Evolutionary conservation across 2,329 filamentous ascomycete species (phyloP), one percentile per base, ranked within the genome.

Genomic region (Ophiostoma quercus): DNA sequence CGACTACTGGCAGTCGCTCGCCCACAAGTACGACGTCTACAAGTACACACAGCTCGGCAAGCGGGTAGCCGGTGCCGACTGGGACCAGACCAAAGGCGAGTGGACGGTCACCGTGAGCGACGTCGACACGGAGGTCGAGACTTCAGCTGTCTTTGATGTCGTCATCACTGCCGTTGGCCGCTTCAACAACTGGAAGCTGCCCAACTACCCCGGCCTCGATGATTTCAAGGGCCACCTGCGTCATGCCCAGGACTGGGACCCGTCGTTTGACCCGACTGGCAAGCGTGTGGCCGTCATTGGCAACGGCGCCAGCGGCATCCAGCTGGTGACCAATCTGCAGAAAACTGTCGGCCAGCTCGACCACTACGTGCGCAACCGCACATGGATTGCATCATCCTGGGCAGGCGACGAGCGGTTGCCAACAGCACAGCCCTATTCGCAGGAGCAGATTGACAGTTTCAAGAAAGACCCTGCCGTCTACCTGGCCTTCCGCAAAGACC

Each of bases 331-430:
- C 0, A 85, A 85, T 63, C 73, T 88, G 1, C 85, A 87, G 69
- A 80, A 80, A 37, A 75, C 74, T 0, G 84, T 84, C 1, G 74
- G 73, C 0, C 84, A 81, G 1, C 79, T 91, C 0, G 87, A 90
- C 72, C 87, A 90, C 76, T 91, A 90, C 73, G 87, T 84, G 1
- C 81, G 89, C 11, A 88, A 84, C 73, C 84, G 81, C 41, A 91
- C 89, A 0, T 92, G 89, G 89, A 86, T 91, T 37, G 86, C 88
- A 0, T 82, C 85, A 1, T 85, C 86, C 0, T 89, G 87, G 77
- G 85, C 84, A 0, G 82, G 85, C 43, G 79, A 84, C 71, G 79
- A 84, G 73, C 83, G 86, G 41, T 84, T 83, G 39, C 79, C 85
- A 0, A 84, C 84, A 43, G 82, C 88, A 0, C 87, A 88, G 65